Conservation (phyloP, 2,329 filamentous ascomycete genomes). For the Dactylella cylindrospora region DNA sequence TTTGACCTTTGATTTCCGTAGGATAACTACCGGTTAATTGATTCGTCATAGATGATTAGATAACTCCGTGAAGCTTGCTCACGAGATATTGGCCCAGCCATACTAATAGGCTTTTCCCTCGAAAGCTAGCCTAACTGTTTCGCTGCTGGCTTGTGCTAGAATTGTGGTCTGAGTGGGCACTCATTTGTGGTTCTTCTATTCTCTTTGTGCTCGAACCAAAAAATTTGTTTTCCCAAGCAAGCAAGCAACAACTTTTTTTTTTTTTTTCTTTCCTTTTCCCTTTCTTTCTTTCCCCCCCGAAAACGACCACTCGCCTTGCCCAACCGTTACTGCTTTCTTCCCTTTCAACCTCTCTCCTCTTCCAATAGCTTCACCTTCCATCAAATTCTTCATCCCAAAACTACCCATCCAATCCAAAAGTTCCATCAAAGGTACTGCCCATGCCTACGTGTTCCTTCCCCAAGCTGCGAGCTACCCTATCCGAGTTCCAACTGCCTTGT, state of each 20-base stretch:
- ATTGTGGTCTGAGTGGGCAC: no score
- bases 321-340: not conserved
- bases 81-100: no score
- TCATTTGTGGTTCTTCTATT: no score
- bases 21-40: no score
- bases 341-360: not conserved
- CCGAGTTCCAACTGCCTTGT: slow-evolving; percentile 9
- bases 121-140: no score
- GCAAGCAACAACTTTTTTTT: not conserved
- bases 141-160: no score
- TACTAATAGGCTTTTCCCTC: no score
- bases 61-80: no score
- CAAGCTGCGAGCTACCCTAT: slow-evolving; percentile 5
- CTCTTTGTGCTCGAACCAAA: no score
- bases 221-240: no score
- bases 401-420: slow-evolving; percentile 10
- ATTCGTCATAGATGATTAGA: no score
- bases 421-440: slow-evolving; percentile 15
- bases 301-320: not conserved
- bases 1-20: no score
- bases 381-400: slow-evolving; percentile 9
- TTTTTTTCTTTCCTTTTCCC: slow-evolving; percentile 9
- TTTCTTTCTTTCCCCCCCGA: not conserved
- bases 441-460: slow-evolving; percentile 1
- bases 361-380: slow-evolving; percentile 2